phyloP scores from a whole-genome alignment of 2,329 filamentous ascomycete species.

The Penicillium sp. region DNA sequence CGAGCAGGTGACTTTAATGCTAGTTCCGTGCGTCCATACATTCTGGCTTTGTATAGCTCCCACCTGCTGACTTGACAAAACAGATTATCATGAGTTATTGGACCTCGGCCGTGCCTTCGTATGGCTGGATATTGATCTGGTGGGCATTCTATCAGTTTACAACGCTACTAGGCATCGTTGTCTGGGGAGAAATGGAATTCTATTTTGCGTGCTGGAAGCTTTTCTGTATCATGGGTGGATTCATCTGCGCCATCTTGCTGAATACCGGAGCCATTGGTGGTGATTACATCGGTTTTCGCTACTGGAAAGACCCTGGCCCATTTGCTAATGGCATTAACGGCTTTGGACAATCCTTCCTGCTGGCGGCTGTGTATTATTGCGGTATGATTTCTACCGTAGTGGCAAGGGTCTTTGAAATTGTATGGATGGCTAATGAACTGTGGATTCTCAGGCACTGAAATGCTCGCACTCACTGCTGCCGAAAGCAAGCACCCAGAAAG shows the following conservation, averaged over 20 bases:
- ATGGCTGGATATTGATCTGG: conserved; percentile 38
- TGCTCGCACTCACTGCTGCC: conserved; percentile 42
- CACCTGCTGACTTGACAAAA: conserved; percentile 19
- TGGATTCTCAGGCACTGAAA: conserved; percentile 24
- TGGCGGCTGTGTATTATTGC: conserved; percentile 34
- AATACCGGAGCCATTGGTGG: conserved; percentile 34
- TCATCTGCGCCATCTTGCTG: conserved; percentile 31
- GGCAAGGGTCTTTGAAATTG: neutral
- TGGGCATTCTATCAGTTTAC: conserved; percentile 31
- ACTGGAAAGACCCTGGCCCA: conserved; percentile 24
- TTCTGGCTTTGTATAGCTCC: conserved; percentile 31
- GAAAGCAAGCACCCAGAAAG: conserved; percentile 60
- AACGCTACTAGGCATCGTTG: conserved; percentile 22
- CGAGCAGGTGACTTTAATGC: neutral
- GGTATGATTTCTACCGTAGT: conserved; percentile 16
- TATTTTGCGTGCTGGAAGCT: conserved; percentile 32
- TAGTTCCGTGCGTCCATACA: conserved; percentile 20
- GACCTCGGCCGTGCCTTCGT: conserved; percentile 32
- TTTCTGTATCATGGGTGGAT: conserved; percentile 27
- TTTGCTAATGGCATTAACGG: conserved; percentile 20
- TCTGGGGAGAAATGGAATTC: conserved; percentile 48
- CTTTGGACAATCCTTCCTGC: conserved; percentile 34
- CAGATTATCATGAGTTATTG: conserved; percentile 20
- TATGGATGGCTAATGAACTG: neutral
- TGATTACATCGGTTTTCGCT: conserved; percentile 32